Base-by-base conservation (phyloP, 805 yeast species). In the Candida bentonensis region DNA sequence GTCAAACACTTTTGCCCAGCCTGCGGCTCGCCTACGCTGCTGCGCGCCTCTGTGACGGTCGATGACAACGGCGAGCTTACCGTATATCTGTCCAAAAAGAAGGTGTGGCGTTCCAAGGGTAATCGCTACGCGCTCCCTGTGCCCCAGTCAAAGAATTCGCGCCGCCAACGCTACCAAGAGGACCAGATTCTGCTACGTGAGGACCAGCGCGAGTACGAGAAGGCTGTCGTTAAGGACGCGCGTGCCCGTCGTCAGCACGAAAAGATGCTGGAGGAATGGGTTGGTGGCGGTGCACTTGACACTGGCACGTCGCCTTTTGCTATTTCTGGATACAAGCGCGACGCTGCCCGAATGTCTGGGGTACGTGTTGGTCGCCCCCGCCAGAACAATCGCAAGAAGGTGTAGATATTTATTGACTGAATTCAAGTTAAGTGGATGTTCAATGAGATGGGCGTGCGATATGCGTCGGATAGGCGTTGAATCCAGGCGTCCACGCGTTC, bases 91-190 rank as follows among this genome's bases (percentile, higher is more conserved):
- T 92, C 89, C 67, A 70, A 78, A 45, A 88, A 88, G 61, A 87
- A 92, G 68, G 88, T 85, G 65, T 92, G 98, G 98, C 79, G 78
- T 53, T 82, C 74, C 46, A 73, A 94, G 54, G 99, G 99, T 45
- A 81, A 84, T 53, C 71, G 73, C 45, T 92, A 75, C 63, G 75
- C 89, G 1, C 54, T 89, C 40, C 81, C 96, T 1, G 80, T 85
- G n/a, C 98, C 99, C 15, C 72, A 82, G 50, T 80, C 94, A 47
- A 83, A 80, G 55, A 77, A 77, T 53, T 74, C 80, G n/a, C 81
- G 82, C 57, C 73, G 72, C 51, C 72, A 73, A 53, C 95, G 95
- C 36, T 82, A 82, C 53, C 86, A 79, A 43, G 88, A 88, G 3
- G 79, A 70, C 60, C 87, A 80, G 51, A 89, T 87, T 53, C 70